Evolutionary conservation across 129 eudicot species (phyloP), one percentile per base, ranked within the genome.

Genomic region (Heracleum sosnowskyi): DNA sequence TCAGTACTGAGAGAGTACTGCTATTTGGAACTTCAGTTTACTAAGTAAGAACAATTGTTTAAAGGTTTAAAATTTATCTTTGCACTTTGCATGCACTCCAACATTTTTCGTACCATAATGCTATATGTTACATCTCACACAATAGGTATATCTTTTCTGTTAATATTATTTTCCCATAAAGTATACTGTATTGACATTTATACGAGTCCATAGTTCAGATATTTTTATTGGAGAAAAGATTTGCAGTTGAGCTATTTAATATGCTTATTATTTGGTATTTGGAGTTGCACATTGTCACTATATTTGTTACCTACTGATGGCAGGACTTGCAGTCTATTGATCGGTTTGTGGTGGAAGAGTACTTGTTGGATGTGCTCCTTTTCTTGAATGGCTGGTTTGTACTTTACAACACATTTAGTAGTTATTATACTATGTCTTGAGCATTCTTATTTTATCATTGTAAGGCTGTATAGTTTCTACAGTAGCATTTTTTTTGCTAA

Each of bases 261-360:
- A 63, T 63, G 70, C 70, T 63, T 63, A 63, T 63, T 63, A 26
- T 63, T 28, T 63, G 17, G 18, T 63, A 8, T 29, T 4, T 29
- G 36, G 29, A 28, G 70, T 49, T 82, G 60, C 42, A 77, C 63
- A 60, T 63, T 78, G 64, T 82, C 64, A 33, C 18, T 18, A 73
- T 42, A 36, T 33, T 63, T 68, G 29, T 40, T 33, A 82, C 35
- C 46, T 47, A 79, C 78, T 73, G 51, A 64, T 85, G 77, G 78
- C 87, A 91, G 97, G 96, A 90, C 85, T 77, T 91, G 64, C 88
- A 89, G 72, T 92, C 98, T 46, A 95, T 91, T 46, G 98, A 95
- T 79, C 97, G 92, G 22, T 91, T 90, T 83, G 91, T 95, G 42
- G 94, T 95, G 90, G 98, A 95, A 79, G 98, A 95, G 86, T 95